Evolutionary conservation across 129 eudicot genomes (phyloP), one percentile per base, ranked within the genome.

Genomic region (Heracleum sosnowskyi): DNA sequence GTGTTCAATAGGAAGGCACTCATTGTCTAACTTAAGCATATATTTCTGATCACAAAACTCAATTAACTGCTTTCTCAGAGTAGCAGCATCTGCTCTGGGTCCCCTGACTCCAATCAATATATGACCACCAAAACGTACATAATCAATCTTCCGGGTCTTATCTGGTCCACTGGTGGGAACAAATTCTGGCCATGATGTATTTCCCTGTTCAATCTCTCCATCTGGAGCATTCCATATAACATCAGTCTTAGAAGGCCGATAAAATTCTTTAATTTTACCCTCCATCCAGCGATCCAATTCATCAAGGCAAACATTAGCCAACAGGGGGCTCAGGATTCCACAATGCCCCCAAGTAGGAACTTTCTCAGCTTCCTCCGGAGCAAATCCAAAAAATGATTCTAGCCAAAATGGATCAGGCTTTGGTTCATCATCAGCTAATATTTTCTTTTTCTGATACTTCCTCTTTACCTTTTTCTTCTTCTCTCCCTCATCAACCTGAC

Each of bases 371-470:
- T 96, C 99, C 78, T 96, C 97, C 11, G 99, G 99, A 1, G 99
- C 97, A 80, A 96, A 96, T 77, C 91, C 97, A 69, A 88, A 96
- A 72, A 96, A 96, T 7, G 97, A 86, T 73, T 92, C 91, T 41
- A 96, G 82, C 99, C 99, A 96, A 89, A 89, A 96, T 1, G 97
- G 99, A 79, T 96, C 97, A 10, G 99, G 99, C 72, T 96, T 96
- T 1, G 99, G 99, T 87, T 92, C 99, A 74, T 96, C 91, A 31
- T 93, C 97, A 0, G 86, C 86, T 83, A 96, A 74, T 36, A 96
- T 89, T 86, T 89, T 85, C 88, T 90, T 92, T 83, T 84, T 91
- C 84, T 87, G 91, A 82, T 86, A 87, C 80, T 88, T 88, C 82
- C 91, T 81, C 69, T 87, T 91, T 13, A 29, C 81, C 80, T 87